Evolutionary conservation across 2,329 filamentous ascomycete species (phyloP), one percentile per base, ranked within the genome.

Genomic region (Fusarium buxicola): DNA sequence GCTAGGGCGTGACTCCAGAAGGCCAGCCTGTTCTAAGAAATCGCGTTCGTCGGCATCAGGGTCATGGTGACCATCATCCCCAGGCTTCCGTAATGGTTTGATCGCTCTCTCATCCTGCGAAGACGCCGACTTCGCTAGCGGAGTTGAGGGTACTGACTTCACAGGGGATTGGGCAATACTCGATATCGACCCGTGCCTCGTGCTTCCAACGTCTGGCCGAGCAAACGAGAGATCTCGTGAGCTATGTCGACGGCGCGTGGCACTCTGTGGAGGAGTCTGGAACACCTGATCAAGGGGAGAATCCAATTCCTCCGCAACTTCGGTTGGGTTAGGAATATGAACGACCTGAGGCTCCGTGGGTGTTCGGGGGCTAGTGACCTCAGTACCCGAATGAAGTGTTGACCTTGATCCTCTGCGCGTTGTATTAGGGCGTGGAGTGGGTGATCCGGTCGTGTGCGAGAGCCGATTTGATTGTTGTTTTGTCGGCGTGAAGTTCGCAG

Each of bases 31-130:
- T 63, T 88, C 84, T 25, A 92, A 77, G 6, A 92, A 78, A 35
- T 87, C 86, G 58, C 87, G 85, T 72, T 93, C 91, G 8, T 83
- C 84, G 5, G 88, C 88, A 70, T 92, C 89, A 24, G 85, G 80
- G 31, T 85, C 84, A 24, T 81, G 73, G 46, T 78, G 70, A 10
- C 55, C 58, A 10, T 66, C 67, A 4, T 70, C 54, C 9, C 61
- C 59, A 8, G 44, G 58, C 11, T 59, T 61, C 18, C 54, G 63
- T 8, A 69, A 44, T 21, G 70, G 48, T 6, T 59, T 58, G n/a
- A 44, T 45, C 11, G 48, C 39, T 7, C 60, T 60, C 11, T 64
- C 69, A 18, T 71, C 73, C 15, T 61, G 63, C 21, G 64, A 58
- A 2, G 60, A 56, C 16, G 57, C 31, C 10, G 56, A 63, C 16